These are phyloP conservation scores for Aspergillus sp. DNA, from an alignment of 2,329 filamentous ascomycete species.

Conservation along the genomic window DNA sequence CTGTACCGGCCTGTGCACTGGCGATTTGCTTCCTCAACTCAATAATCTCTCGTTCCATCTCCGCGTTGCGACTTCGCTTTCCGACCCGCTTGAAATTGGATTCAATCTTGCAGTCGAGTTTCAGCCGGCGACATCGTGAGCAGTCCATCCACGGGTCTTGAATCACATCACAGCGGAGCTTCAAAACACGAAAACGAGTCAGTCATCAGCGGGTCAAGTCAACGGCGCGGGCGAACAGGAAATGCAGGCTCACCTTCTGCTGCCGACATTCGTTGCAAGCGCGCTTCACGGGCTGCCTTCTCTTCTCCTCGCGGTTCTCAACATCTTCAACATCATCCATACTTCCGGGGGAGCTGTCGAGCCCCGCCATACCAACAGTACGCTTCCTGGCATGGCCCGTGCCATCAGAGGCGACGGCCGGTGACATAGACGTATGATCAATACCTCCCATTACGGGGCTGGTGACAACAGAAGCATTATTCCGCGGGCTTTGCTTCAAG, in stretches of 20 bases:
- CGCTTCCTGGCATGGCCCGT: conserved; percentile 46
- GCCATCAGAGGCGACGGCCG: conserved; percentile 33
- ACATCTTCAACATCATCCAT: conserved; percentile 51
- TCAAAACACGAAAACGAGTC: conserved; percentile 10
- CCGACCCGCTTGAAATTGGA: conserved; percentile 71
- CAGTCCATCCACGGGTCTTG: conserved; percentile 67
- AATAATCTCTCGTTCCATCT: conserved; percentile 64
- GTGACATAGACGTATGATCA: conserved; percentile 36
- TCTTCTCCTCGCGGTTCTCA: conserved; percentile 48
- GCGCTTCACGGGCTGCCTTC: conserved; percentile 58
- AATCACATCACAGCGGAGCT: conserved; percentile 70
- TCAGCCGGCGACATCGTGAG: conserved; percentile 65
- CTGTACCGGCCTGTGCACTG: conserved; percentile 34
- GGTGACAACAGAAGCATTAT: conserved; percentile 43
- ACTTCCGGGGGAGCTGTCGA: conserved; percentile 54
- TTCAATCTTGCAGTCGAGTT: conserved; percentile 68
- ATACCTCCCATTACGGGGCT: conserved; percentile 44
- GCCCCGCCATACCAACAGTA: conserved; percentile 47
- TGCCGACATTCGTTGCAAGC: conserved; percentile 73
- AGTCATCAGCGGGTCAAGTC: conserved; percentile 6
- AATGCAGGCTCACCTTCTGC: conserved; percentile 60
- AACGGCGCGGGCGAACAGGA: neutral
- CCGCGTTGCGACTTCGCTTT: conserved; percentile 68
- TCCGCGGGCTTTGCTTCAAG: conserved; percentile 30
- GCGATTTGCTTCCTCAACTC: conserved; percentile 55